Conservation (phyloP, 2,329 filamentous ascomycete species). For the Penicillium griseofulvum region DNA sequence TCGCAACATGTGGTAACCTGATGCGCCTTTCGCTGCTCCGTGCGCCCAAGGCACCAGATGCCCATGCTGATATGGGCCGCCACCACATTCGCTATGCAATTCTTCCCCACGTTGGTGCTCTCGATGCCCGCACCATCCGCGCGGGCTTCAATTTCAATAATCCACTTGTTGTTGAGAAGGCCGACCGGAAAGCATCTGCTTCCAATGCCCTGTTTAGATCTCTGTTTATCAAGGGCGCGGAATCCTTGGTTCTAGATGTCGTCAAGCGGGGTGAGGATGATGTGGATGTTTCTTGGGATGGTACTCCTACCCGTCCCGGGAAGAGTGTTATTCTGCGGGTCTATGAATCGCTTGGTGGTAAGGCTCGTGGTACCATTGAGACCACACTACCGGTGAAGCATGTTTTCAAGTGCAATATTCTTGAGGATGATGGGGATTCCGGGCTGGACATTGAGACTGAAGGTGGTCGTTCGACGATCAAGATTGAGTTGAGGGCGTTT, state of each 20-base stretch:
- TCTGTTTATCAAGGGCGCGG: constrained; percentile 65
- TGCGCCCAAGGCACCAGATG: constrained; percentile 88
- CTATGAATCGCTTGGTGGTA: constrained; percentile 86
- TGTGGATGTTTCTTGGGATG: constrained; percentile 61
- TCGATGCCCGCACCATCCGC: constrained; percentile 72
- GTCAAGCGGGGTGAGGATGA: constrained; percentile 93
- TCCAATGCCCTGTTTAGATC: constrained; percentile 45
- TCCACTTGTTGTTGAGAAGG: constrained; percentile 60
- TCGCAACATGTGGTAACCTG: constrained; percentile 80
- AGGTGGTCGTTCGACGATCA: constrained; percentile 46
- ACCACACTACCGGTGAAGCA: constrained; percentile 69
- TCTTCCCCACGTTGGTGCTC: constrained; percentile 72
- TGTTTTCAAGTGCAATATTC: constrained; percentile 77
- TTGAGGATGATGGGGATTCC: constrained; percentile 81
- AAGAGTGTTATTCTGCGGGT: constrained; percentile 78
- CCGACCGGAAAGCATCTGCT: constrained; percentile 16
- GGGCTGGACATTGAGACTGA: constrained; percentile 48
- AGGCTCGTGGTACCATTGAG: constrained; percentile 66
- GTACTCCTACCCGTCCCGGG: constrained; percentile 65
- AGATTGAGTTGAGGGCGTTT: constrained; percentile 71
- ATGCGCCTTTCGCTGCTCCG: constrained; percentile 88
- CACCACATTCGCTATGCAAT: constrained; percentile 90
- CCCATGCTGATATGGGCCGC: constrained; percentile 86
- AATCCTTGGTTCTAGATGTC: constrained; percentile 76
- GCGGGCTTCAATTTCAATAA: constrained; percentile 90